These are phyloP conservation scores for Globisporangium megalacanthum DNA, from an alignment of 352 stramenopile species.

Conservation along the genomic window DNA sequence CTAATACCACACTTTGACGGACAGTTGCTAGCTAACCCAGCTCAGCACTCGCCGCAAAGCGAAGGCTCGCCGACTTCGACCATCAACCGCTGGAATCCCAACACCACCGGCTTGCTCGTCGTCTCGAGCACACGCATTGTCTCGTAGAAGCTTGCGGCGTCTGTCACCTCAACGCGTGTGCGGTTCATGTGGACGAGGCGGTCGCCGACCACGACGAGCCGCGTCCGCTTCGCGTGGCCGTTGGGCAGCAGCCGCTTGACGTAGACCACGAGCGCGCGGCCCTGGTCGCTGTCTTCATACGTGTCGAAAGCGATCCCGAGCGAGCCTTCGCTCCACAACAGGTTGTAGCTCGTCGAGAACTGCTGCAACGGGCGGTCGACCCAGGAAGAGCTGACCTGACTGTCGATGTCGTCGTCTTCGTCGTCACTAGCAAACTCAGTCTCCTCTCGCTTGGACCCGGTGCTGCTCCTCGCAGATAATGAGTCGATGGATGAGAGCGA, in stretches of 20 bases:
- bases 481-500: conserved; percentile 9
- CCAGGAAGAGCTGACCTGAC: not conserved
- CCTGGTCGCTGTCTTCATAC: conserved; percentile 28
- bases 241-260: conserved; percentile 29
- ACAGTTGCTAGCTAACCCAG: too few relatives aligned
- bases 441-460: not conserved
- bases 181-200: conserved; percentile 36
- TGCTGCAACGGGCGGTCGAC: conserved; percentile 2
- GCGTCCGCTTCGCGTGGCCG: conserved; percentile 26
- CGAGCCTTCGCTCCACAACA: conserved; percentile 31
- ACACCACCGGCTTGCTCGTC: conserved; percentile 26
- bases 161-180: conserved; percentile 17
- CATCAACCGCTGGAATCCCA: conserved; percentile 35
- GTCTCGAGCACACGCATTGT: conserved; percentile 27
- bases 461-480: not conserved
- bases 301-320: conserved; percentile 40
- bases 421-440: not conserved
- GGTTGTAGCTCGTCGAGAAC: conserved; percentile 23
- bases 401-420: conserved; percentile 10
- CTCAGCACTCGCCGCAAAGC: not conserved
- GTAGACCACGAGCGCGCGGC: conserved; percentile 29
- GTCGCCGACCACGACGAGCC: conserved; percentile 33
- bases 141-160: conserved; percentile 27
- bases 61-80: conserved; percentile 17
- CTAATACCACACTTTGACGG: too few relatives aligned